Evolutionary conservation across 495 filamentous ascomycete genomes (phyloP).

Genomic region (Haplographium delicatum): DNA sequence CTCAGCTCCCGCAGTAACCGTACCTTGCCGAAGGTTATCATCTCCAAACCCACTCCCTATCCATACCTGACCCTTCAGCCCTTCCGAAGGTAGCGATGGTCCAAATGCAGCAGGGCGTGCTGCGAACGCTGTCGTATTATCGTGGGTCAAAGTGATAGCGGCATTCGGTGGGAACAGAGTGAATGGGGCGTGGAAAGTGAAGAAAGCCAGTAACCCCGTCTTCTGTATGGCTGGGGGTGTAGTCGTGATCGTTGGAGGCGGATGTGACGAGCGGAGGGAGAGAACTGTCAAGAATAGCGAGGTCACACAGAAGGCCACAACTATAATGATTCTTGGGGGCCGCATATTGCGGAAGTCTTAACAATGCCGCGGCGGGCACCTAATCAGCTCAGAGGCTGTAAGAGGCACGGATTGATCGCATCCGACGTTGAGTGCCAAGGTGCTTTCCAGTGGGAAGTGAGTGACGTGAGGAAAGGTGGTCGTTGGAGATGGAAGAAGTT

Average conservation of each 20-base stretch:
- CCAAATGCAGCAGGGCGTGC: constrained; percentile 93
- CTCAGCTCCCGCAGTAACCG: constrained; percentile 50
- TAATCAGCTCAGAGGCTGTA: constrained; percentile 24
- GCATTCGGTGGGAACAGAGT: constrained; percentile 92
- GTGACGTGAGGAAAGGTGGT: not conserved
- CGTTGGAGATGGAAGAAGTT: not conserved
- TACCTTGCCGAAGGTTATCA: constrained; percentile 55
- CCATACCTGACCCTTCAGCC: constrained; percentile 82
- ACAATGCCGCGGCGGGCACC: constrained; percentile 20
- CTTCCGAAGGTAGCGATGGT: constrained; percentile 65
- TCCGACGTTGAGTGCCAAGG: constrained; percentile 11
- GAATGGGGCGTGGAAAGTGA: constrained; percentile 46
- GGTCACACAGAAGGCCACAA: constrained; percentile 23
- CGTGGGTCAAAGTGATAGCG: constrained; percentile 92
- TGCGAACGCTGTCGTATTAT: constrained; percentile 95
- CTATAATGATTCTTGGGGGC: constrained; percentile 44
- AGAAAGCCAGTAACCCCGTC: constrained; percentile 21
- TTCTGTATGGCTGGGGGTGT: not conserved
- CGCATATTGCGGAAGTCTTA: constrained; percentile 39
- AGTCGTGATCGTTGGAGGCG: constrained; percentile 8
- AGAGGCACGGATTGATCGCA: constrained; percentile 10
- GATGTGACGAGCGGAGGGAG: constrained; percentile 19
- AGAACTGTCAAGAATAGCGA: constrained; percentile 22
- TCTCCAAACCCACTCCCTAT: constrained; percentile 86
- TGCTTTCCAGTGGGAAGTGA: not conserved